A percentile compares a stretch with the other conserved stretches of the same genome.
Evolutionary conservation across 495 filamentous ascomycete genomes (phyloP).

Genomic region (Aeminium ludgeri): DNA sequence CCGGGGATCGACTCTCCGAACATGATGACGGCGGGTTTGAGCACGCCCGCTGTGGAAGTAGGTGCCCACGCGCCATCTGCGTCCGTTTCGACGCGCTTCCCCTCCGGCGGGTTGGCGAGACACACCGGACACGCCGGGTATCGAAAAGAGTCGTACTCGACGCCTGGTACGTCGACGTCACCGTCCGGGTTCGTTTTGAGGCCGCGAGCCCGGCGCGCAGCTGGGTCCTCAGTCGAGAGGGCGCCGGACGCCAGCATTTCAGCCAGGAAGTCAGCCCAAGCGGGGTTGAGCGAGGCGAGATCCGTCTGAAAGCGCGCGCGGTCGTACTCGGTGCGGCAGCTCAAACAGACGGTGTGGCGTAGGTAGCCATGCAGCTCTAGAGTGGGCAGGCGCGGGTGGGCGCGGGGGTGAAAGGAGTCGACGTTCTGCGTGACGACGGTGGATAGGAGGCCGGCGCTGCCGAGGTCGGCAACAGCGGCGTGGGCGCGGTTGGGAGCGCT

Average conservation of each 20-base stretch:
- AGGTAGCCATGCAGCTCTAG: slow-evolving; percentile 86
- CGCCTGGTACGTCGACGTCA: slow-evolving; percentile 79
- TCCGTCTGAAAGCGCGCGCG: slow-evolving; percentile 58
- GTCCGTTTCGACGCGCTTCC: slow-evolving; percentile 53
- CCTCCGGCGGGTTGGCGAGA: slow-evolving; percentile 52
- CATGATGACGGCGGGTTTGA: slow-evolving; percentile 89
- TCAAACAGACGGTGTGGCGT: slow-evolving; percentile 62
- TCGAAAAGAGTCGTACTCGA: slow-evolving; percentile 73
- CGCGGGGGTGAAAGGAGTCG: slow-evolving; percentile 71
- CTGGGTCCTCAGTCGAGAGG: slow-evolving; percentile 57
- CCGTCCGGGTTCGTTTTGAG: slow-evolving; percentile 84
- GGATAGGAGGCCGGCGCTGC: slow-evolving; percentile 50
- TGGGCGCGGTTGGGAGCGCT: slow-evolving; percentile 71
- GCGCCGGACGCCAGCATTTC: slow-evolving; percentile 56
- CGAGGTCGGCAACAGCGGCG: slow-evolving; percentile 53
- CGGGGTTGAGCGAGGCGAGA: slow-evolving; percentile 65
- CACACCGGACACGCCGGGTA: slow-evolving; percentile 84
- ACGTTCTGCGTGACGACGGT: slow-evolving; percentile 86
- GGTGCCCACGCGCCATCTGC: slow-evolving; percentile 61
- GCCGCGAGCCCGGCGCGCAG: slow-evolving; percentile 47
- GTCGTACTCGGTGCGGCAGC: slow-evolving; percentile 31
- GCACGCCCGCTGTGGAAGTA: slow-evolving; percentile 53
- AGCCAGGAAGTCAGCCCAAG: slow-evolving; percentile 63
- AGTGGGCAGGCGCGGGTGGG: slow-evolving; percentile 59
- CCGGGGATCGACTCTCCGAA: slow-evolving; percentile 75